Base-by-base conservation (phyloP, 2,329 filamentous ascomycete species). In the Rhynchosporium graminicola region DNA sequence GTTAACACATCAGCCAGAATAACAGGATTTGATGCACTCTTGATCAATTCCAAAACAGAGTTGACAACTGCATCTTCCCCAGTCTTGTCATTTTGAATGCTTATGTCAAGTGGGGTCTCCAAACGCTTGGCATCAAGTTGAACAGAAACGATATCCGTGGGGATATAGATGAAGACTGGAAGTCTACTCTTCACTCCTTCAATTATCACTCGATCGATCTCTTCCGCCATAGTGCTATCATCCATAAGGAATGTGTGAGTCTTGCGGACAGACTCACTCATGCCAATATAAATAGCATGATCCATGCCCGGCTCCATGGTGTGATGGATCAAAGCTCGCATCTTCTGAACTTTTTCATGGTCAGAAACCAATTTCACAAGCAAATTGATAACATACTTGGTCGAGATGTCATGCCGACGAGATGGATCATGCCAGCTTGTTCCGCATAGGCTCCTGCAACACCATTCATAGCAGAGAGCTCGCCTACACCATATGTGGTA, bases 371-470 rank as follows among this genome's bases (percentile, higher is more conserved):
- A 26, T 10, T 0, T n/a, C 26, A 10, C n/a, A 46, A 4, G 9
- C 3, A 46, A 26, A 6, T 26, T 5, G 6, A 43, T 6, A 15
- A 67, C 68, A 43, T 52, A 70, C 68, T 40, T 40, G 60, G 59
- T 63, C 69, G 55, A 31, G 65, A 55, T 26, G 69, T 62, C 69
- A 69, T 70, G 10, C 84, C 84, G 28, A 86, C 83, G 47, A 87
- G 80, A 67, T 87, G 83, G 10, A 86, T 79, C 26, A 87, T 79
- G 0, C 82, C 77, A 0, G 81, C 81, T 36, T 77, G 77, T 72
- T 87, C 84, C 9, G 83, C 79, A 69, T 82, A 86, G 3, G 83
- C 81, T 0, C 84, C 84, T 2, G 82, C 83, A 65, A 85, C 80
- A 42, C 80, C 83, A 68, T 86, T 86, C 69, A 86, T 77, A 5